Base-by-base conservation (phyloP, 768 basidiomycete species). In the Mycena vitilis region DNA sequence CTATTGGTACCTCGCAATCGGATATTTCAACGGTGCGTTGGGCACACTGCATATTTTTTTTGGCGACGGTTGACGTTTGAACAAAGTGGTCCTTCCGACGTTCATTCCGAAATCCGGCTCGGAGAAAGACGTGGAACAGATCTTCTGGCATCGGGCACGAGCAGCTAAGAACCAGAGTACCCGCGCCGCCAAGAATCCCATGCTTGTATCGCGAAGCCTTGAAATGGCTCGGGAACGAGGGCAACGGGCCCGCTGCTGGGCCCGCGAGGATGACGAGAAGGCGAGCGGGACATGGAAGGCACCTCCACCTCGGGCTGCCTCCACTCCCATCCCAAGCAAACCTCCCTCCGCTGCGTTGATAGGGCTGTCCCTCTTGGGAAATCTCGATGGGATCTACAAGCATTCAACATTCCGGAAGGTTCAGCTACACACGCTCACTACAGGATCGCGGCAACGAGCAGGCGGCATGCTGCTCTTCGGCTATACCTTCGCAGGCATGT, bases 381-480 rank as follows among this genome's bases (percentile, higher is more conserved):
- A 94, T 75, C 81, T 95, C 60, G 93, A 95, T 75, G 91, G 87
- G 4, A 91, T 90, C 37, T 95, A 95, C 81, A 88, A 89, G 70
- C 93, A 94, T 75, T 78, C 82, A 12, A 70, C 78, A 2, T 94
- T 86, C 79, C 84, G 86, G n/a, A 71, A 78, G 5, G 79, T 94
- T 67, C 77, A 85, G 76, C 81, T 95, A 22, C 88, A 92, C 71
- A 90, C 89, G 5, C 82, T 96, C 40, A 95, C 92, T 34, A 95
- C 94, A 2, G 94, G 93, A 4, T 93, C 91, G 9, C 85, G 94
- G n/a, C 94, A 95, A 75, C 87, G 93, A 4, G 75, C 86, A 0
- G 89, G 92, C 12, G 93, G 89, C 2, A 90, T 95, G 88, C 82
- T 96, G 45, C 78, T 96, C n/a, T 94, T 95, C 66, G 91, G 90